Percentiles rank a stretch among this genome's conserved stretches.
These are phyloP conservation scores for Phaffia tasmanica DNA, from an alignment of 768 basidiomycete genomes.

Conservation along the genomic window DNA sequence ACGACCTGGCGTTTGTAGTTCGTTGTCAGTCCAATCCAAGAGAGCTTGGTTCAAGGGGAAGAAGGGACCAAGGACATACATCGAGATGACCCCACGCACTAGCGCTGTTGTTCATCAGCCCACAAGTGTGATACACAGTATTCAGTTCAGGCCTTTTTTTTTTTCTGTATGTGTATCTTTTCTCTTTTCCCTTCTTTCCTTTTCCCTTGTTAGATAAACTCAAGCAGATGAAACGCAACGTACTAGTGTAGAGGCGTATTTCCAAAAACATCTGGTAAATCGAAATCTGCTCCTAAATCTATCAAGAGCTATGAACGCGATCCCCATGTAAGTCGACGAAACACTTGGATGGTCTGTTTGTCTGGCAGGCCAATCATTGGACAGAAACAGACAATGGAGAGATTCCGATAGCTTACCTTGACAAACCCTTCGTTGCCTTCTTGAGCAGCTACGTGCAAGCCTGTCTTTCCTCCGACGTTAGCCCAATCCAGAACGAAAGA, in stretches of 20 bases:
- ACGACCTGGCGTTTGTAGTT: slow-evolving; percentile 43
- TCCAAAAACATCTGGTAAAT: slow-evolving; percentile 80
- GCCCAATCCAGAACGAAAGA: slow-evolving; percentile 84
- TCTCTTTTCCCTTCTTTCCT: too few species aligned
- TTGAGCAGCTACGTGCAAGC: slow-evolving; percentile 73
- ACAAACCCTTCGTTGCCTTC: slow-evolving; percentile 85
- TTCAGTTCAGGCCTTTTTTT: slow-evolving; percentile 5
- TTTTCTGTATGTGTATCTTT: too few species aligned
- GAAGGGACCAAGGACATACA: slow-evolving; percentile 28
- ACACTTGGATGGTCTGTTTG: background rate
- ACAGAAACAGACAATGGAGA: background rate
- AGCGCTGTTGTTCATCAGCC: slow-evolving; percentile 35
- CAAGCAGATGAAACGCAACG: slow-evolving; percentile 36
- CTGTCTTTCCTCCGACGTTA: slow-evolving; percentile 77
- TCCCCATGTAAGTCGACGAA: background rate
- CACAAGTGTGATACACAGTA: slow-evolving; percentile 25
- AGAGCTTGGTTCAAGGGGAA: background rate
- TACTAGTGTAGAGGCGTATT: slow-evolving; percentile 90
- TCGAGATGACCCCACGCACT: slow-evolving; percentile 37
- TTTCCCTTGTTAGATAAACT: too few species aligned
- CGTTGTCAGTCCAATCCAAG: background rate
- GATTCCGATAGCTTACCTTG: slow-evolving; percentile 47
- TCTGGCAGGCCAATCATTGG: too few species aligned
- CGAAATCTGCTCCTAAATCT: slow-evolving; percentile 78
- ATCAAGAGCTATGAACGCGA: slow-evolving; percentile 59